Evolutionary conservation across 108 stramenopile genomes (phyloP).

Genomic region (Skeletonema grethae): DNA sequence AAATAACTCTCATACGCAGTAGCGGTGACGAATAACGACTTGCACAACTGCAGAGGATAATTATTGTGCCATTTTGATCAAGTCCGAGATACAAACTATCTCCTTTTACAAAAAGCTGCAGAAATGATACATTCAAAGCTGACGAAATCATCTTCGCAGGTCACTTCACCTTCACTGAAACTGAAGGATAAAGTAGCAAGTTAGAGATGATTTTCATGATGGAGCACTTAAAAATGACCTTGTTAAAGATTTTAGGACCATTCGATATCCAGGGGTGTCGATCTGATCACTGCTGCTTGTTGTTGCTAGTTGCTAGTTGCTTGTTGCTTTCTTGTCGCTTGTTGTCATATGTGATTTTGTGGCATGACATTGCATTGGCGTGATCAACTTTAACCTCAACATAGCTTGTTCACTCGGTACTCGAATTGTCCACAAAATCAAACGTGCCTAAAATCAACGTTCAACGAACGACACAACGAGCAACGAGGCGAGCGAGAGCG

Average conservation of each 20-base stretch:
- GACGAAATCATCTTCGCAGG: not conserved
- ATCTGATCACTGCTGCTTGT: not conserved
- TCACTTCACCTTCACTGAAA: too few species aligned
- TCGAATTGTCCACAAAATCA: too few species aligned
- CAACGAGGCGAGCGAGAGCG: too few species aligned
- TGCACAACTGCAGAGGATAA: conserved; percentile 5
- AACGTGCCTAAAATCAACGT: too few species aligned
- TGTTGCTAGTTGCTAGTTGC: too few species aligned
- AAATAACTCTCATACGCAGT: not conserved
- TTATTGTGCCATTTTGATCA: conserved; percentile 44
- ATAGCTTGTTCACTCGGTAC: too few species aligned
- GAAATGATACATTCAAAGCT: not conserved
- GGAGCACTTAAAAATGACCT: conserved; percentile 9
- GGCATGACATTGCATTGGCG: too few species aligned
- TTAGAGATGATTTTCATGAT: not conserved
- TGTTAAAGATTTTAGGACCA: conserved; percentile 9
- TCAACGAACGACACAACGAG: too few species aligned
- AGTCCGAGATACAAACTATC: conserved; percentile 52
- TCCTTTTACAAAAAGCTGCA: conserved; percentile 39
- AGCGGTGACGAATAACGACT: not conserved
- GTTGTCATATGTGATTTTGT: too few species aligned
- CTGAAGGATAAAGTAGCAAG: not conserved
- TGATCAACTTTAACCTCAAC: too few species aligned
- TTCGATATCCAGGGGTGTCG: conserved; percentile 19
- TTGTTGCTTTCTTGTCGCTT: too few species aligned